These are phyloP conservation scores for Fusarium gaditjirri DNA, from an alignment of 2,329 filamentous ascomycete species.

Conservation along the genomic window DNA sequence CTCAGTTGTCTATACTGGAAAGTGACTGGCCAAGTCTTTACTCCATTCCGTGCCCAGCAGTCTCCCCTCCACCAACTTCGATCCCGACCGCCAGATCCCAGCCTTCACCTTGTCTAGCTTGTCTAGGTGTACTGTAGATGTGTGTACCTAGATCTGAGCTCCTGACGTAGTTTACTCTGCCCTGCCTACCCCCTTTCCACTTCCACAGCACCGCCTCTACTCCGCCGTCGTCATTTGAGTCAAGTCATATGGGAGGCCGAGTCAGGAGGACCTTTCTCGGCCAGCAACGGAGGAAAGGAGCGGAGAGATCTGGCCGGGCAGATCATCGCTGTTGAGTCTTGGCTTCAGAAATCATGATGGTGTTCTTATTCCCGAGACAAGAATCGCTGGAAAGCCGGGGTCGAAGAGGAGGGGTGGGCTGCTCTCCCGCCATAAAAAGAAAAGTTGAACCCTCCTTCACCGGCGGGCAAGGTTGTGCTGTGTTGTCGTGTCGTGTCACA, in stretches of 20 bases:
- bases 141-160: conserved; percentile 32
- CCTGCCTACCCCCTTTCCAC: conserved; percentile 25
- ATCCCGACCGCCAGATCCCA: conserved; percentile 30
- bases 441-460: conserved; percentile 22
- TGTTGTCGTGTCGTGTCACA: conserved; percentile 32
- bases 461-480: conserved; percentile 18
- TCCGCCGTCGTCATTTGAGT: conserved; percentile 44
- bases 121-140: no score
- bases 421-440: conserved; percentile 28
- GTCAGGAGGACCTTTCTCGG: conserved; percentile 43
- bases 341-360: background rate
- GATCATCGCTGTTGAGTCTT: background rate
- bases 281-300: conserved; percentile 27
- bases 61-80: conserved; percentile 21
- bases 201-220: conserved; percentile 26
- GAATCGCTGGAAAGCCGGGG: conserved; percentile 9
- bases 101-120: conserved; percentile 18
- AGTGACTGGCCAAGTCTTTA: background rate
- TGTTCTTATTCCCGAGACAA: conserved; percentile 24
- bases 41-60: conserved; percentile 9
- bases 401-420: conserved; percentile 11
- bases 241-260: conserved; percentile 44
- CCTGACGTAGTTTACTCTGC: conserved; percentile 29
- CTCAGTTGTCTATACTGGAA: background rate
- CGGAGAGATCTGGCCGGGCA: background rate